Percentiles rank a stretch among this genome's conserved stretches.
Conservation (phyloP, 140 eudicot species). For the Oenanthe javanica region DNA sequence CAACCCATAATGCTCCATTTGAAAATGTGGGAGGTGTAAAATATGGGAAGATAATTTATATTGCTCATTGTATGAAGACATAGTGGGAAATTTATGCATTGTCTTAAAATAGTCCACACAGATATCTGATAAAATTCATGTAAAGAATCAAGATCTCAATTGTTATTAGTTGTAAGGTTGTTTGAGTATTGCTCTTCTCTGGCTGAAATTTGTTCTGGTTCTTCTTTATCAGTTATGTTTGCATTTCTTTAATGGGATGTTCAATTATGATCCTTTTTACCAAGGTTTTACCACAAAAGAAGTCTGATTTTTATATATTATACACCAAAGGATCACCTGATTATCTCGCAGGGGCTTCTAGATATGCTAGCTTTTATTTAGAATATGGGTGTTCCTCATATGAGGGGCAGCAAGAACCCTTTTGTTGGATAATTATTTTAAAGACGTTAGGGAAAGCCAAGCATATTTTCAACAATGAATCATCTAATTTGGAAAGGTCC, state of each 20-base stretch:
- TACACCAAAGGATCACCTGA: not conserved
- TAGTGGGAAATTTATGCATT: not conserved
- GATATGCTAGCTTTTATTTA: not conserved
- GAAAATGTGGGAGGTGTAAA: not conserved
- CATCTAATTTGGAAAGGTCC: not conserved
- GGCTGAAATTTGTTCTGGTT: no score
- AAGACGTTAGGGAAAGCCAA: not conserved
- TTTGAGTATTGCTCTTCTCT: not conserved
- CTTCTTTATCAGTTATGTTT: no score
- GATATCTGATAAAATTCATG: not conserved
- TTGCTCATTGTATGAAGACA: not conserved
- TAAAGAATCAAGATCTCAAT: not conserved
- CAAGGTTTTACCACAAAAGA: not conserved
- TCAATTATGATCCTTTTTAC: not conserved
- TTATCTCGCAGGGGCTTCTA: not conserved
- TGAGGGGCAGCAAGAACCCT: conserved; percentile 8
- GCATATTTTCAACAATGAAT: not conserved
- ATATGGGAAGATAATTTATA: not conserved
- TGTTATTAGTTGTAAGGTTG: not conserved
- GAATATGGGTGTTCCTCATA: not conserved
- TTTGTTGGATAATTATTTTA: not conserved
- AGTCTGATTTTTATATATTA: not conserved
- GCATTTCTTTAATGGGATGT: not conserved
- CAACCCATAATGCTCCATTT: not conserved
- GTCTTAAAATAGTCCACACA: not conserved